Evolutionary conservation across 345 rosid genomes (phyloP).

Genomic region (Ceriops zippeliana): DNA sequence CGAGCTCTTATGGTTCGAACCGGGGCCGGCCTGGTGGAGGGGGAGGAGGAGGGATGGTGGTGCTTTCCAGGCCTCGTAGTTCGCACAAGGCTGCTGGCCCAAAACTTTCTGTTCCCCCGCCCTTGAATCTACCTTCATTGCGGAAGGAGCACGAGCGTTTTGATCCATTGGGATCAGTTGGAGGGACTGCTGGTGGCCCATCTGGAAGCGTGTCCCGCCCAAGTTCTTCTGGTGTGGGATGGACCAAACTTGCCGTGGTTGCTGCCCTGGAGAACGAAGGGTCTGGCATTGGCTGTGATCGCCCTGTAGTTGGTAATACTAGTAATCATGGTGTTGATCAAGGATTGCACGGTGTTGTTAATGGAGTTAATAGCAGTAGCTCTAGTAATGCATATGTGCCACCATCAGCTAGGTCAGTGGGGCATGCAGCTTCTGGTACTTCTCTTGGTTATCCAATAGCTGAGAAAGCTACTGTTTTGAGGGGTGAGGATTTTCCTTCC

Average conservation of each 20-base stretch:
- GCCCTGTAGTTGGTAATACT: background rate
- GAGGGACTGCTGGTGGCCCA: slow-evolving; percentile 59
- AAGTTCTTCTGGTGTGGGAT: slow-evolving; percentile 75
- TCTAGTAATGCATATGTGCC: slow-evolving; percentile 38
- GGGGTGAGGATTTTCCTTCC: slow-evolving; percentile 96
- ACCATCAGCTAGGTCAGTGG: slow-evolving; percentile 44
- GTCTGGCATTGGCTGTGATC: slow-evolving; percentile 22
- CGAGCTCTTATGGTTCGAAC: slow-evolving; percentile 43
- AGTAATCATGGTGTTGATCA: slow-evolving; percentile 34
- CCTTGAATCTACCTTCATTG: slow-evolving; percentile 92
- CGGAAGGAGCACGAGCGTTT: slow-evolving; percentile 85
- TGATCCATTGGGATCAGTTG: slow-evolving; percentile 64
- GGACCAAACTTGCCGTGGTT: slow-evolving; percentile 72
- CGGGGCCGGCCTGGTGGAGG: slow-evolving; percentile 46
- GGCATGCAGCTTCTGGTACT: slow-evolving; percentile 31
- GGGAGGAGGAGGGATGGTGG: slow-evolving; percentile 78
- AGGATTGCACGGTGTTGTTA: slow-evolving; percentile 29
- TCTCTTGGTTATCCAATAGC: slow-evolving; percentile 22
- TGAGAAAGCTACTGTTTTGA: slow-evolving; percentile 66
- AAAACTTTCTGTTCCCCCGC: slow-evolving; percentile 98
- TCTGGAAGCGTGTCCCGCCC: slow-evolving; percentile 73
- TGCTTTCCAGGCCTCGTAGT: slow-evolving; percentile 88
- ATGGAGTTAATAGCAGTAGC: slow-evolving; percentile 43
- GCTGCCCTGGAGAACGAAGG: slow-evolving; percentile 59
- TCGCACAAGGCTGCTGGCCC: slow-evolving; percentile 78